phyloP scores from a whole-genome alignment of 2,329 filamentous ascomycete genomes.

The Claviceps quebecensis region DNA sequence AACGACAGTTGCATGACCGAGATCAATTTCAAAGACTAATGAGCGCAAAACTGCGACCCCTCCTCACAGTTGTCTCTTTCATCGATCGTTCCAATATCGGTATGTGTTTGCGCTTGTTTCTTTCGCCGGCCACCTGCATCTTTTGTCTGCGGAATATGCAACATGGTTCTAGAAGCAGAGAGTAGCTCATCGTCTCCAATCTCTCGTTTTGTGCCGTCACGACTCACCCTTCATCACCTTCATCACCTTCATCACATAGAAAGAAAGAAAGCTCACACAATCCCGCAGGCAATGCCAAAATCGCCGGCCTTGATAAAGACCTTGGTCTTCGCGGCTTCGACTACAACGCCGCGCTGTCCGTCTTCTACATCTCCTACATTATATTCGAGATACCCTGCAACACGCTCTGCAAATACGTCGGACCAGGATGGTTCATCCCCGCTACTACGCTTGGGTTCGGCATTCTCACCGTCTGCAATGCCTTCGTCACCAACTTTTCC shows the following conservation, averaged over 20 bases:
- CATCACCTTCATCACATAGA: not conserved
- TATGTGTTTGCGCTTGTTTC: constrained; percentile 13
- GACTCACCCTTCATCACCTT: not conserved
- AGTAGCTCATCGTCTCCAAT: too few relatives aligned
- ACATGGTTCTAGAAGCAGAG: too few relatives aligned
- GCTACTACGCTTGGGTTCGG: constrained; percentile 42
- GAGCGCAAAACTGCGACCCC: too few relatives aligned
- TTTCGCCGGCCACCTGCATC: not conserved
- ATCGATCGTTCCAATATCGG: constrained; percentile 56
- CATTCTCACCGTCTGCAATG: constrained; percentile 44
- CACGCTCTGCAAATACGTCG: constrained; percentile 48
- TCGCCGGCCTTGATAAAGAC: constrained; percentile 42
- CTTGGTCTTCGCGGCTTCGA: constrained; percentile 40
- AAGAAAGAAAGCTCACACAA: not conserved
- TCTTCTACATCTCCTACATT: constrained; percentile 54
- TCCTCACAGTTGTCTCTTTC: constrained; percentile 24
- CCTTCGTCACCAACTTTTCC: constrained; percentile 39
- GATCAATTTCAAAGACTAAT: not conserved
- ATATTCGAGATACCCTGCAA: constrained; percentile 51
- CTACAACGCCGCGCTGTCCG: constrained; percentile 46
- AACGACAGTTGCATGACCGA: not conserved
- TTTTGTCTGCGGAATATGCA: not conserved
- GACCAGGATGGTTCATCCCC: constrained; percentile 52
- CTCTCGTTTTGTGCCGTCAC: too few relatives aligned
- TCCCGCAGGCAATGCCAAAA: constrained; percentile 37